Evolutionary conservation across 805 yeast genomes (phyloP), one percentile per base, ranked within the genome.

Genomic region (Cyberlindnera americana): DNA sequence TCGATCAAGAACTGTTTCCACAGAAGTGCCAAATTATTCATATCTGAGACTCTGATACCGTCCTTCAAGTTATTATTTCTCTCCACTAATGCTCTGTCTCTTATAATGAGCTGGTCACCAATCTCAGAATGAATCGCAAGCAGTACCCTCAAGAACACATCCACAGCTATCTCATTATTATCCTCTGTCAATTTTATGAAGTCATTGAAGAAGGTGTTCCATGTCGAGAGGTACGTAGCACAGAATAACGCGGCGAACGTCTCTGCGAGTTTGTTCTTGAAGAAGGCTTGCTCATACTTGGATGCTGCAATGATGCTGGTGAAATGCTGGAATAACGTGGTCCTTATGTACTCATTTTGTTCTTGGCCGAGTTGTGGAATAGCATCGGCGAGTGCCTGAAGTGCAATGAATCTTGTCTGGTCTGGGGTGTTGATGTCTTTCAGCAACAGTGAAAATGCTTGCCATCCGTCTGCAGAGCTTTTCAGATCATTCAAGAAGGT

Each of bases 101-200:
- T 76, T 23, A 79, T 65, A 48, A 89, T 83, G 49, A 90, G 73
- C 57, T 85, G 93, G 60, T 93, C 99, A 24, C 95, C 99, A 50
- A 93, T 88, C 62, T 90, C 96, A 21, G 81, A 81, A 60, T 93
- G 97, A 44, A 93, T 78, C 22, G 83, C 76, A 30, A 79, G 61
- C 43, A 89, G 66, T 7, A 88, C 74, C 55, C 96, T 75, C 27
- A 83, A 62, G 60, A 83, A 89, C 60, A 85, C 77, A 56, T 90
- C 97, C 58, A 49, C 53, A 0, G 56, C 59, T 11, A 56, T 40
- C 25, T 52, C 56, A 26, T 68, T 52, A 26, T 47, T 53, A 31
- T 53, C 52, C n/a, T 44, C 52, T 15, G 57, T 41, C 28, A 76
- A 50, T 11, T 60, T 49, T 29, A 71, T 57, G 28, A 79, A 55